Conservation (phyloP, 139 green algal species). For the Tetraselmis striata region DNA sequence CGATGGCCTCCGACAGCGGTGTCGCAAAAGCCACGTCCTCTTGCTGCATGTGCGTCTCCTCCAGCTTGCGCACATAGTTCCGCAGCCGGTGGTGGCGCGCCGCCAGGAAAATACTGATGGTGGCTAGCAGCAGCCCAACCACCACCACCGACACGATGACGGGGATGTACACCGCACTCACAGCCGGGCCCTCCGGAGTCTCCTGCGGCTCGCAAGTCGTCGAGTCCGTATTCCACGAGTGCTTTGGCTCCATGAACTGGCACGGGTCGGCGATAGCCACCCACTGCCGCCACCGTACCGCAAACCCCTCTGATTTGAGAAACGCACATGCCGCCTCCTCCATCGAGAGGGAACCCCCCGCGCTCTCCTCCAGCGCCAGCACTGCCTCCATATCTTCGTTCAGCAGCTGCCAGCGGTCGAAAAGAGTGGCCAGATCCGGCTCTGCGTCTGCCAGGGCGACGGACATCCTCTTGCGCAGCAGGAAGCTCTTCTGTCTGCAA, state of each 20-base stretch:
- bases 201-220: not conserved
- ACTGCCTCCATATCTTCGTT: not conserved
- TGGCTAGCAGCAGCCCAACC: not conserved
- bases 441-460: not conserved
- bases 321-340: not conserved
- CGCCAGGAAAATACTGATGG: not conserved
- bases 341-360: not conserved
- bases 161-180: not conserved
- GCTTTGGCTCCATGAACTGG: not conserved
- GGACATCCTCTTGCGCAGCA: not conserved
- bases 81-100: not conserved
- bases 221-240: not conserved
- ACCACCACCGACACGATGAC: not conserved
- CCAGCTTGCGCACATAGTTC: not conserved
- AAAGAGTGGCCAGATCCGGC: not conserved
- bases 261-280: not conserved
- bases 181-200: not conserved
- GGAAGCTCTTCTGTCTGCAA: not conserved
- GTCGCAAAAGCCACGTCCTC: not conserved
- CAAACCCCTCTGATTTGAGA: not conserved
- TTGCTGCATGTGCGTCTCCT: not conserved
- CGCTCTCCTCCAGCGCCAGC: not conserved
- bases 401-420: not conserved
- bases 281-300: not conserved
- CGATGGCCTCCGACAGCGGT: not conserved